Evolutionary conservation across 805 yeast species (phyloP).

Genomic region (Dipodascus geniculatus): DNA sequence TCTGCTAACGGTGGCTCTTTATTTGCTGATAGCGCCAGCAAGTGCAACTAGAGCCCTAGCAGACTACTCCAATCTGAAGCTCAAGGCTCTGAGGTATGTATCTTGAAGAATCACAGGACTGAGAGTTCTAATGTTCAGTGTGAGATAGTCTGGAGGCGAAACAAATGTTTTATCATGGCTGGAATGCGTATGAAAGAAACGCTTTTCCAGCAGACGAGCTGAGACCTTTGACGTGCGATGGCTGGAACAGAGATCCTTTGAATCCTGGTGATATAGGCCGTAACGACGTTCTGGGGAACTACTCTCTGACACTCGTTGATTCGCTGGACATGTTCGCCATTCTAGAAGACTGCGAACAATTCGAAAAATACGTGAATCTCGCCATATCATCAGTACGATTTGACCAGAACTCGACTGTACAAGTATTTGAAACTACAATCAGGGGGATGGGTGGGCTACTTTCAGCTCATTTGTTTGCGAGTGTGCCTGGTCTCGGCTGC

Average conservation of each 20-base stretch:
- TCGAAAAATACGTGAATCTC: conserved; percentile 35
- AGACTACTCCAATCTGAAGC: not conserved
- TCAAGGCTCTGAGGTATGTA: not conserved
- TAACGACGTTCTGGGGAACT: conserved; percentile 81
- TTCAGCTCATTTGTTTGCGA: conserved; percentile 64
- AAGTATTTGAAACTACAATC: conserved; percentile 80
- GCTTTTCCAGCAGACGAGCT: conserved; percentile 79
- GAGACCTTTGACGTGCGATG: conserved; percentile 57
- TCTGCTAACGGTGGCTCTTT: not conserved
- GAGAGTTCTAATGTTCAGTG: too few relatives aligned
- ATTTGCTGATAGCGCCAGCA: not conserved
- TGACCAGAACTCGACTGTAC: conserved; percentile 58
- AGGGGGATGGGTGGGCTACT: conserved; percentile 73
- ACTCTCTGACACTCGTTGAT: conserved; percentile 68
- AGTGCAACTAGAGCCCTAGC: too few relatives aligned
- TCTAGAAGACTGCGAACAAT: conserved; percentile 48
- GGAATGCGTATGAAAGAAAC: conserved; percentile 50
- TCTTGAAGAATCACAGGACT: not conserved
- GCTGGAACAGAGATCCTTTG: conserved; percentile 50
- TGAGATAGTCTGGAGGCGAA: conserved; percentile 29
- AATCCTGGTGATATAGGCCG: conserved; percentile 43
- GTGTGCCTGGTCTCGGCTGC: conserved; percentile 35
- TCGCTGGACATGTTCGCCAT: conserved; percentile 69
- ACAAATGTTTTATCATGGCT: conserved; percentile 58
- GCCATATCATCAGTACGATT: conserved; percentile 36